A percentile compares a stretch with the other conserved stretches of the same genome.
These are phyloP conservation scores for Picea abies DNA, from an alignment of 83 land plant species.

Conservation along the genomic window DNA sequence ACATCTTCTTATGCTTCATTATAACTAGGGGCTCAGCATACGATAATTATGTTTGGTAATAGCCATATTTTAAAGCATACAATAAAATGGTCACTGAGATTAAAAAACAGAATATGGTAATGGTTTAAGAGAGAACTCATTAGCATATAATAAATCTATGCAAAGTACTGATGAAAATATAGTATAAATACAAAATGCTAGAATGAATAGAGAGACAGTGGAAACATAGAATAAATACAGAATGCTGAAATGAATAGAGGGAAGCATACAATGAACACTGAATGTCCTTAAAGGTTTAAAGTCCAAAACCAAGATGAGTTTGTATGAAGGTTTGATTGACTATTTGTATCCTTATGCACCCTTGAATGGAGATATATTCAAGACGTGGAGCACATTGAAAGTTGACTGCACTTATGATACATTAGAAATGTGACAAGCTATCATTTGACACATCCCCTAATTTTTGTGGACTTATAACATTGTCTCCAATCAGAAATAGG, in stretches of 20 bases:
- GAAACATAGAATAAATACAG: slow-evolving; percentile 4
- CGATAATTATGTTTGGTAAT: too few relatives aligned
- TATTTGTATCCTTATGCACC: background rate
- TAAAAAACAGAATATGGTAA: background rate
- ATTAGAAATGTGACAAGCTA: background rate
- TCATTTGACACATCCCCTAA: background rate
- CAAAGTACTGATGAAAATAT: too few relatives aligned
- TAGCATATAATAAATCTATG: too few relatives aligned
- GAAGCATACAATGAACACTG: too few relatives aligned
- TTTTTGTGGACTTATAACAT: background rate
- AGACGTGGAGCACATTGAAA: background rate
- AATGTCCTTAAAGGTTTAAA: too few relatives aligned
- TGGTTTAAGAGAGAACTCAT: too few relatives aligned
- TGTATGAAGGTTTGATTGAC: background rate
- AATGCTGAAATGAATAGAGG: background rate
- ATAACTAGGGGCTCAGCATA: background rate
- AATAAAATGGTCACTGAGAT: background rate
- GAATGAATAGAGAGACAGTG: background rate
- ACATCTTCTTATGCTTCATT: background rate
- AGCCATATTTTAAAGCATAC: background rate
- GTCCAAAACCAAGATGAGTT: too few relatives aligned
- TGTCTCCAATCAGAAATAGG: background rate
- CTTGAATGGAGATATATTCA: background rate
- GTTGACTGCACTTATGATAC: background rate
- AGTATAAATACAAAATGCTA: too few relatives aligned